These are phyloP conservation scores for Cercospora brassicicola DNA, from an alignment of 2,329 filamentous ascomycete genomes.

Conservation along the genomic window DNA sequence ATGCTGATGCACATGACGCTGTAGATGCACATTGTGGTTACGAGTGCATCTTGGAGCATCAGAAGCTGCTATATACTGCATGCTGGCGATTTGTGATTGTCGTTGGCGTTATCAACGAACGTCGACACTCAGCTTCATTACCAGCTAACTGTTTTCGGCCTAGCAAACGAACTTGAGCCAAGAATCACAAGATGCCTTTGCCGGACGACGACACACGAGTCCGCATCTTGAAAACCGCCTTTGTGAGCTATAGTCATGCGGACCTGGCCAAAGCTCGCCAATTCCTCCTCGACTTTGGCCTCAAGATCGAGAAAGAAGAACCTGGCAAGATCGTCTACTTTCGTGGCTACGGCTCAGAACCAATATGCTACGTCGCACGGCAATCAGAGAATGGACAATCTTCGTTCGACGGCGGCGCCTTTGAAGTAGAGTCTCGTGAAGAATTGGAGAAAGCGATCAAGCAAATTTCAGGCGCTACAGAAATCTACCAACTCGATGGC, in stretches of 20 bases:
- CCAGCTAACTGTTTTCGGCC: neutral
- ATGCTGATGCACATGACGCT: too few relatives aligned
- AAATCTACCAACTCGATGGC: constrained; percentile 32
- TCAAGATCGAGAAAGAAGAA: neutral
- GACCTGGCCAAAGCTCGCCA: neutral
- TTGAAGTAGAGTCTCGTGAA: constrained; percentile 44
- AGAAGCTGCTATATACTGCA: neutral
- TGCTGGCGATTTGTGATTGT: neutral
- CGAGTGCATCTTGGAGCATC: neutral
- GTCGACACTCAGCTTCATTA: neutral
- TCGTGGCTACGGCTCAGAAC: neutral
- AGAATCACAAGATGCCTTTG: neutral
- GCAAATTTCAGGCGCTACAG: constrained; percentile 46
- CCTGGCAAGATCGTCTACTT: neutral
- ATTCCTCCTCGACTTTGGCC: neutral
- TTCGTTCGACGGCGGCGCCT: constrained; percentile 45
- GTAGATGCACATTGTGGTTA: too few relatives aligned
- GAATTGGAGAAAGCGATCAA: constrained; percentile 45
- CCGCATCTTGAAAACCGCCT: neutral
- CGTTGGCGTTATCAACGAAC: neutral
- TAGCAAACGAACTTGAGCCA: too few relatives aligned
- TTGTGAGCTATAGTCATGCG: neutral
- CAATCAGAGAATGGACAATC: neutral
- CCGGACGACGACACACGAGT: neutral
- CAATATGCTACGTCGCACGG: neutral